These are phyloP conservation scores for Stenogyne calaminthoides DNA, from an alignment of 305 asterid species.

Conservation along the genomic window DNA sequence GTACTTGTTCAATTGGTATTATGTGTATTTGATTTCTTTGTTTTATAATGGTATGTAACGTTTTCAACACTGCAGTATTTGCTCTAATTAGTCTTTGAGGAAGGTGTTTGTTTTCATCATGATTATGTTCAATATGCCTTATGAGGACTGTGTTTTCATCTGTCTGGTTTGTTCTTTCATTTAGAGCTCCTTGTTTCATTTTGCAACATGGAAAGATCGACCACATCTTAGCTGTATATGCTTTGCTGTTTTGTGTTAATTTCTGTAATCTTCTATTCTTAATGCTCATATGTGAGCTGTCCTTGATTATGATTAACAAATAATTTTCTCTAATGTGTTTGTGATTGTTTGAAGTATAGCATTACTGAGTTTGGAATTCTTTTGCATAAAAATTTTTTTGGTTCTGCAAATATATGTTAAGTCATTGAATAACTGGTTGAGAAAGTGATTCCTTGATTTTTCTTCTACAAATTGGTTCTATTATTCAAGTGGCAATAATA, in stretches of 20 bases:
- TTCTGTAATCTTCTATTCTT: too few relatives aligned
- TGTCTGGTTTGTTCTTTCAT: background rate
- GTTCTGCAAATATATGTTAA: too few relatives aligned
- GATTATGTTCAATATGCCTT: background rate
- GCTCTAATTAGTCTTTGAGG: too few relatives aligned
- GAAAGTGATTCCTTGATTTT: too few relatives aligned
- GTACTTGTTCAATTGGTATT: background rate
- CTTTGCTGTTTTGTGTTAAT: too few relatives aligned
- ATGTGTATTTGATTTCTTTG: background rate
- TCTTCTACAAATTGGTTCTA: too few relatives aligned
- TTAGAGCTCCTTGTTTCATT: background rate
- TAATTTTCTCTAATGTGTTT: background rate
- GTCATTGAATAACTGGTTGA: too few relatives aligned
- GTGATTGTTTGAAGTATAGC: too few relatives aligned
- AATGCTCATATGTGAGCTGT: background rate
- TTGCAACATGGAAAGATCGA: background rate
- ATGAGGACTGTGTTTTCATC: background rate
- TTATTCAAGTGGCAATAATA: too few relatives aligned
- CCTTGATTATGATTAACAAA: too few relatives aligned
- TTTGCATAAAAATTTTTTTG: background rate
- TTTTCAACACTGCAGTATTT: background rate
- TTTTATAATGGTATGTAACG: background rate
- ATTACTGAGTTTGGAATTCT: too few relatives aligned
- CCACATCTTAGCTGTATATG: background rate
- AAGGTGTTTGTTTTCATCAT: too few relatives aligned